Base-by-base conservation (phyloP, 352 stramenopile species). In the Lagenidium sp. region DNA sequence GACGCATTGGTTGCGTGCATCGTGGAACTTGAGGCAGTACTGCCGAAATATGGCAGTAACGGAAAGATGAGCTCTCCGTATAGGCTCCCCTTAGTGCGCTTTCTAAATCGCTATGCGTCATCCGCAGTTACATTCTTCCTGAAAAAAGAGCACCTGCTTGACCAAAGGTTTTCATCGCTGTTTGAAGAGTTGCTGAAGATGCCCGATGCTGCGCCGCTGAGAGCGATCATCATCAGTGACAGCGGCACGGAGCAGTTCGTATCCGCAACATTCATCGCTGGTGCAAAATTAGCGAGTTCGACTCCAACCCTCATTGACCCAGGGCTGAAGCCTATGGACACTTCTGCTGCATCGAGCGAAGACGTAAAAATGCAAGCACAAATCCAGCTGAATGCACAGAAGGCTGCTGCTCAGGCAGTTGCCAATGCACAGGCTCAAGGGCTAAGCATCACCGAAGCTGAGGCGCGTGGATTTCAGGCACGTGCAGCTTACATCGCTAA, bases 1-100 rank as follows among this genome's bases (percentile, higher is more conserved):
- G 94, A 98, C 48, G 77, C 83, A 15, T 70, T 99, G 19, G 94
- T 98, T 31, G 95, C 95, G 47, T 95, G 82, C 41, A 95, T 96
- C 6, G 82, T 98, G 11, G 85, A 97, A 45, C 65, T 99, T 6
- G 94, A 98, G 50, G 64, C 79, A 16, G 86, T 94, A 22, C 61
- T 98, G 16, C 84, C 82, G 1, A 75, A 76, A 38, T 98, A 97
- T 47, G 89, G 93, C 39, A 91, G 76, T 28, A 91, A 85, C 38
- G 75, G 80, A 22, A 86, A 89, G 47, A 82, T 92, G 49, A 82
- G 67, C 39, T 98, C 92, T 15, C 92, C 93, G 19, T 98, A 97
- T 51, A 79, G 91, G 35, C 58, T 82, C 19, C 92, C 93, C 12
- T 68, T 98, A 26, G 95, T 90, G 6, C 69, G 68, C 28, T 98